phyloP scores from a whole-genome alignment of 2,329 filamentous ascomycete species.

The Beauveria pseudobassiana region DNA sequence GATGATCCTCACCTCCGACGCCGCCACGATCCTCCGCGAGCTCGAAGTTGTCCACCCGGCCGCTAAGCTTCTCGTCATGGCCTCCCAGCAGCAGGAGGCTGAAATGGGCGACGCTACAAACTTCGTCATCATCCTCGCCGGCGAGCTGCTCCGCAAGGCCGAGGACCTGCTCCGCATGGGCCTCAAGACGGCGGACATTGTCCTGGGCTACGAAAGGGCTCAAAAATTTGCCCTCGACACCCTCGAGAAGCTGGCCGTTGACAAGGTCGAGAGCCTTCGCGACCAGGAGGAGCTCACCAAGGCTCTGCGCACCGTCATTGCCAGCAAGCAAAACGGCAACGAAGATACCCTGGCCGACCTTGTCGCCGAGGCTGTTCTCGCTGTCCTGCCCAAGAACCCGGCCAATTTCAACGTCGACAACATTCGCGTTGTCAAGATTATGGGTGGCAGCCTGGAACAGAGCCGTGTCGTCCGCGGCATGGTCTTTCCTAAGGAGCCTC shows the following conservation, averaged over 20 bases:
- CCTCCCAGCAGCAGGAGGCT: slow-evolving; percentile 94
- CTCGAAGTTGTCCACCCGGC: slow-evolving; percentile 97
- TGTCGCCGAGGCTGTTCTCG: slow-evolving; percentile 77
- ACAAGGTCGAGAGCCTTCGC: slow-evolving; percentile 79
- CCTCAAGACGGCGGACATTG: slow-evolving; percentile 96
- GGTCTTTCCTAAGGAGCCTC: slow-evolving; percentile 96
- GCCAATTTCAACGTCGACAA: slow-evolving; percentile 98
- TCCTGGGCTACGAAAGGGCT: slow-evolving; percentile 90
- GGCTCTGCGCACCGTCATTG: slow-evolving; percentile 89
- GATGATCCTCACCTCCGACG: slow-evolving; percentile 98
- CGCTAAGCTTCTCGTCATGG: slow-evolving; percentile 96
- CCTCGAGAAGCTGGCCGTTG: slow-evolving; percentile 82
- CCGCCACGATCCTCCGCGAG: slow-evolving; percentile 93
- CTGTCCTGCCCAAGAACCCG: slow-evolving; percentile 92
- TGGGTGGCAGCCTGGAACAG: slow-evolving; percentile 93
- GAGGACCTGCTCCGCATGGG: slow-evolving; percentile 96
- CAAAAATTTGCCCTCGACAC: slow-evolving; percentile 79
- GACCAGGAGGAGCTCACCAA: slow-evolving; percentile 82
- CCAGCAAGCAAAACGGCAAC: slow-evolving; percentile 90
- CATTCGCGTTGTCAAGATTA: slow-evolving; percentile 97
- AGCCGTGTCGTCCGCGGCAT: slow-evolving; percentile 94
- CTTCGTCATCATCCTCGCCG: slow-evolving; percentile 89
- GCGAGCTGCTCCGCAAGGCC: slow-evolving; percentile 92
- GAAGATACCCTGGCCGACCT: slow-evolving; percentile 82
- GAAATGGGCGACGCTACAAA: slow-evolving; percentile 99